Percentiles rank a stretch among this genome's conserved stretches.
These are phyloP conservation scores for Flaveria robusta DNA, from an alignment of 129 eudicot genomes.

Conservation along the genomic window DNA sequence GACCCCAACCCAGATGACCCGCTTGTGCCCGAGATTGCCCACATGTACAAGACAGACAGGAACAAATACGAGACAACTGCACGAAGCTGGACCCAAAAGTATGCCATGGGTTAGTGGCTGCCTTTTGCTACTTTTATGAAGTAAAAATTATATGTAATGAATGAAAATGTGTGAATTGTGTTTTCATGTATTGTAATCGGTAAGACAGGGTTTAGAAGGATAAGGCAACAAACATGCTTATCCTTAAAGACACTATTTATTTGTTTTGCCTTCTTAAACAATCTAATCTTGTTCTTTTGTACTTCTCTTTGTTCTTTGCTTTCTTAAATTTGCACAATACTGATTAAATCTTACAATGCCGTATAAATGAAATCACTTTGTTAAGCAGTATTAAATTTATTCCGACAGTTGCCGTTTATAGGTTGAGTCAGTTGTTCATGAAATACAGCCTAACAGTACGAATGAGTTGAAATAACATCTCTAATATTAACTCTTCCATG, in stretches of 20 bases:
- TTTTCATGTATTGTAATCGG: slow-evolving; percentile 28
- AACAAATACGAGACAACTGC: slow-evolving; percentile 69
- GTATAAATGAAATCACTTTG: neutral
- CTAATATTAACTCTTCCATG: no score
- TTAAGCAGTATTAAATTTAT: neutral
- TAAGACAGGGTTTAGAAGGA: slow-evolving; percentile 26
- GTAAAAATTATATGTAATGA: slow-evolving; percentile 26
- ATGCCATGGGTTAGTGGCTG: slow-evolving; percentile 57
- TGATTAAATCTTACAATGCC: neutral
- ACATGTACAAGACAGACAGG: slow-evolving; percentile 64
- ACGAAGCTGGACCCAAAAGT: slow-evolving; percentile 73
- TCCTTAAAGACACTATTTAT: slow-evolving; percentile 4
- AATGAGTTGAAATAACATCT: no score
- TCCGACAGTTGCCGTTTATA: no score
- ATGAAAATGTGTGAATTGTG: slow-evolving; percentile 29
- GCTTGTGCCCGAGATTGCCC: slow-evolving; percentile 64
- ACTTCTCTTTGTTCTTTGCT: neutral
- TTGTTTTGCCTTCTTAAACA: slow-evolving; percentile 24
- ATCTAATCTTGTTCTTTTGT: slow-evolving; percentile 13
- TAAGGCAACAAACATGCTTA: slow-evolving; percentile 11
- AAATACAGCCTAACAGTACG: neutral
- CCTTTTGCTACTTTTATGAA: slow-evolving; percentile 17
- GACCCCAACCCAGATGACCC: slow-evolving; percentile 73
- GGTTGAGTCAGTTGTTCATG: neutral
- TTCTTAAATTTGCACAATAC: neutral